phyloP scores from a whole-genome alignment of 805 yeast species.

The Zygosaccharomyces bailii region DNA sequence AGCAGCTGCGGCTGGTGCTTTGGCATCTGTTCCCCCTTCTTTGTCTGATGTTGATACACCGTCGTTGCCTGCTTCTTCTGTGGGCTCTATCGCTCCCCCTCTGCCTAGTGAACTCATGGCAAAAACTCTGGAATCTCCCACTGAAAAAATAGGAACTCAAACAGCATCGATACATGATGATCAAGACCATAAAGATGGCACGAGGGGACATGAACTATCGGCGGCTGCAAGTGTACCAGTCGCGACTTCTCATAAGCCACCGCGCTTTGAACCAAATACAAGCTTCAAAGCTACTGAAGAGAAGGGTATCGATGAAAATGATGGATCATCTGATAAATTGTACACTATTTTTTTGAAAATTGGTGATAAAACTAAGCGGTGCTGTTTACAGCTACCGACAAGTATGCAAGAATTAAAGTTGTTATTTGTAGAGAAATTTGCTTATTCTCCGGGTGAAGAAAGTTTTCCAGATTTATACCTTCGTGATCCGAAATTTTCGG shows the following conservation, averaged over 20 bases:
- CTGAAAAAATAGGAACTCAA: neutral
- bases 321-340: neutral
- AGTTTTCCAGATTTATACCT: slow-evolving; percentile 77
- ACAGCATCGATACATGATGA: neutral
- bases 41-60: neutral
- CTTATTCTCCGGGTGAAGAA: slow-evolving; percentile 69
- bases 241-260: neutral
- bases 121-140: slow-evolving; percentile 2
- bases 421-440: slow-evolving; percentile 81
- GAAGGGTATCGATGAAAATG: neutral
- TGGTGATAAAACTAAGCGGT: slow-evolving; percentile 54
- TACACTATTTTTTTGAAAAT: slow-evolving; percentile 46
- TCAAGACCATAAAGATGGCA: neutral
- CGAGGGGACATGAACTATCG: neutral
- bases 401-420: slow-evolving; percentile 51
- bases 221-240: neutral
- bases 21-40: slow-evolving; percentile 16
- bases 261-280: neutral
- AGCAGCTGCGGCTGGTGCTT: slow-evolving; percentile 25
- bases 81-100: neutral
- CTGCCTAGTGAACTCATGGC: slow-evolving; percentile 3
- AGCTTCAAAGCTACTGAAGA: neutral
- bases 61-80: neutral
- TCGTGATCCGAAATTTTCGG: slow-evolving; percentile 53
- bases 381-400: slow-evolving; percentile 32